Base-by-base conservation (phyloP, 192 early-diverging fungal genomes). In the Gigaspora rosea region DNA sequence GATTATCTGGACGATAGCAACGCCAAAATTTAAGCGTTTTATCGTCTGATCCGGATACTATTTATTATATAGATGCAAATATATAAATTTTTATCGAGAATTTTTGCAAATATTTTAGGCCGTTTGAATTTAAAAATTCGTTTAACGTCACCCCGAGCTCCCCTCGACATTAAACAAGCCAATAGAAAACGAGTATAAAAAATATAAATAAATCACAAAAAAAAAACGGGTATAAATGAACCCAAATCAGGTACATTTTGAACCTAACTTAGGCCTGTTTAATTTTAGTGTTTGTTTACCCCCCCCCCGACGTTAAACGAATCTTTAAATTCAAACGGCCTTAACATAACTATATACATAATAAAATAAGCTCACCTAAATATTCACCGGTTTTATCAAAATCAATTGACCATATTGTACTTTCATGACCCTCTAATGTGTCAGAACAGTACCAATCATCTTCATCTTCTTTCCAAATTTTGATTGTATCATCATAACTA, bases 371-470 rank as follows among this genome's bases (percentile, higher is more conserved):
- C 41, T 63, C 75, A 82, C 88, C 87, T 84, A 82, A 75, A 58
- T 87, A 71, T 51, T 85, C 80, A n/a, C 91, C 91, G 8, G 84
- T 72, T 8, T 82, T 84, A 78, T 95, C 89, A 70, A 98, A 99
- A 71, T 97, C 96, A 3, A 96, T 89, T 0, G 86, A 88, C 97
- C 97, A 99, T 3, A 99, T 96, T 0, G 97, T 98, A 22, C 94
- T 95, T 20, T 85, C 85, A 76, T 97, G 96, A 9, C 94, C 96
- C 15, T 88, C 83, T 35, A 99, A 83, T 15, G 93, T 94, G 59
- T 94, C 93, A 22, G 92, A 89, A 75, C 94, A 95, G 78, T 92
- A 93, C 97, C 97, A 99, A 83, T 99, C 97, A 75, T 98, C 97
- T 72, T 94, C 92, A 73, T 98, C 93, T 41, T 99, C 96, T 62